Base-by-base conservation (phyloP, 2,329 filamentous ascomycete genomes). In the Scorias spongiosa region DNA sequence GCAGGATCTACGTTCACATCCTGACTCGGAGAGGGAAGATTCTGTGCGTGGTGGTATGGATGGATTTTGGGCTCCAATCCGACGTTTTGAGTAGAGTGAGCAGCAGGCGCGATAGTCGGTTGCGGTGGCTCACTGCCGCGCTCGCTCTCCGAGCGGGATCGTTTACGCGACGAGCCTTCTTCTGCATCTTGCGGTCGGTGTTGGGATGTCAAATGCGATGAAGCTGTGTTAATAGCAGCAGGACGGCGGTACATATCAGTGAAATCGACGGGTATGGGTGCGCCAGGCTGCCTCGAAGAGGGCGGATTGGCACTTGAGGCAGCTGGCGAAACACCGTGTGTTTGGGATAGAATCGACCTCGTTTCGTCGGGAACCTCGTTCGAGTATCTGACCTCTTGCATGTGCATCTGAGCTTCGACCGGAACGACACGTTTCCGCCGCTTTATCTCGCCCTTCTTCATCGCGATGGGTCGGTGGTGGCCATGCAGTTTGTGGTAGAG, bases 371-470 rank as follows among this genome's bases (percentile, higher is more conserved):
- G 42, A 26, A 40, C 37, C 18, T 47, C 20, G 14, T 36, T 36
- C 30, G 43, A 41, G 64, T 42, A 62, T 50, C 49, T 66, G 28
- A 36, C 39, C 45, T 10, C 46, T 44, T 30, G 40, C n/a, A 9
- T 44, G 36, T 20, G 57, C 63, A 44, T 44, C 42, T 44, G 10
- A 63, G 63, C 40, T 68, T 76, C 68, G 14, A 84, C 86, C 14
- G 89, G 88, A 38, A 96, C 88, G 5, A 96, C 87, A 46, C 91
- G 80, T 70, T 96, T 96, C 48, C 91, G 75, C 49, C 91, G 78
- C 65, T 98, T 96, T 62, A 98, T 98, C 20, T 93, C 84, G 2
- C 86, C 83, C 63, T 95, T 96, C 65, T 96, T 98, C 91, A 98
- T 96, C n/a, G 86, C 86, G 5, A 91, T 85, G 0, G 91, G 91